A percentile compares a stretch with the other conserved stretches of the same genome.
These are phyloP conservation scores for Nakazawaea siamensis DNA, from an alignment of 805 yeast species.

Conservation along the genomic window DNA sequence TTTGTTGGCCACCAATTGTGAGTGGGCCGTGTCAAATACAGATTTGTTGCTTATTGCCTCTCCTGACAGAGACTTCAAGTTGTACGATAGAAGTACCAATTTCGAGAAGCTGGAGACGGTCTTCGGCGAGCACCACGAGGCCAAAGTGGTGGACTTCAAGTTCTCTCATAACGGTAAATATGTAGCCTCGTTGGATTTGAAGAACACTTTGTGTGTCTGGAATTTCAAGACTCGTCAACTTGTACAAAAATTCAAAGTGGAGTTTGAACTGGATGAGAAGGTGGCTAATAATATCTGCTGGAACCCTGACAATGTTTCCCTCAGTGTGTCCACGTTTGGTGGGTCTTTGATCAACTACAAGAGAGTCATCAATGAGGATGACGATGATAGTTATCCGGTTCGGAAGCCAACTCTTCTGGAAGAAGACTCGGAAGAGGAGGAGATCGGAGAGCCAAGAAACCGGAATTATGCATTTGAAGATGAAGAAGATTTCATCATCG, in stretches of 20 bases:
- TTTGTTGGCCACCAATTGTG: constrained; percentile 42
- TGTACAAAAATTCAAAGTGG: constrained; percentile 22
- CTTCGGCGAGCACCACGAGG: constrained; percentile 14
- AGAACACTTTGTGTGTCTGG: constrained; percentile 48
- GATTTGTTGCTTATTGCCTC: constrained; percentile 62
- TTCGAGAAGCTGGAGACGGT: constrained; percentile 2
- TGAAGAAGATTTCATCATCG: constrained; percentile 50
- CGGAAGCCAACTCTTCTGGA: constrained; percentile 13
- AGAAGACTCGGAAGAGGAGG: constrained; percentile 11
- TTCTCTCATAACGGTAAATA: constrained; percentile 57
- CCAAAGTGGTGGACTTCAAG: constrained; percentile 37
- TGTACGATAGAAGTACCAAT: constrained; percentile 33
- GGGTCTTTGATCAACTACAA: constrained; percentile 29
- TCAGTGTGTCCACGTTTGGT: constrained; percentile 33
- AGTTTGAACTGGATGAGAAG: constrained; percentile 22
- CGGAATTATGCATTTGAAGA: constrained; percentile 20
- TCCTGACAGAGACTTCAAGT: constrained; percentile 34
- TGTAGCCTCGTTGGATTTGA: constrained; percentile 52
- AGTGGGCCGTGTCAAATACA: constrained; percentile 64
- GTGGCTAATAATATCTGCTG: constrained; percentile 7
- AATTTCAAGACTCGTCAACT: constrained; percentile 31
- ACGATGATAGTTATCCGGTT: constrained; percentile 7
- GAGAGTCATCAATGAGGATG: constrained; percentile 1
- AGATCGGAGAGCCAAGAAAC: neutral
- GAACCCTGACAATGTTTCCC: constrained; percentile 13